Percentiles rank a stretch among this genome's conserved stretches.
Evolutionary conservation across 202 grass and related monocot genomes (phyloP).

Genomic region (Brachypodium distachyon): DNA sequence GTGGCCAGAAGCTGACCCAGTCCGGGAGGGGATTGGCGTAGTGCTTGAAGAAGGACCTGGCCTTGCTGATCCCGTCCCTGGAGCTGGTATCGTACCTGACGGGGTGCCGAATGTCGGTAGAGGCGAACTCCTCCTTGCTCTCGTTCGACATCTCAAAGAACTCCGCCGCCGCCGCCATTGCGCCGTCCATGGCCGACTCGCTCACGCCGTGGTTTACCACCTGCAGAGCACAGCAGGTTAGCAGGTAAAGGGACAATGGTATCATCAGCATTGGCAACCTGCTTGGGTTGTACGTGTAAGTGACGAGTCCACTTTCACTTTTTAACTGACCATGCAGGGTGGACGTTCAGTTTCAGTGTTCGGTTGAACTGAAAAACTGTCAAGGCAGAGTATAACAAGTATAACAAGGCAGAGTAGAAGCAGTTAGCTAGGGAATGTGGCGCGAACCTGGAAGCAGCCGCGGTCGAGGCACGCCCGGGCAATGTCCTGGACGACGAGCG

Average conservation of each 20-base stretch:
- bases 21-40: slow-evolving; percentile 53
- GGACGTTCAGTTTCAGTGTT: not conserved
- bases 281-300: not conserved
- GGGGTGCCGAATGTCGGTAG: slow-evolving; percentile 35
- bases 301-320: not conserved
- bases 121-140: slow-evolving; percentile 43
- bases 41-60: slow-evolving; percentile 71
- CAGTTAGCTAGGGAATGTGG: not conserved
- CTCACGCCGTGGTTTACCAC: slow-evolving; percentile 64
- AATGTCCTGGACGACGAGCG: slow-evolving; percentile 38
- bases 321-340: not conserved
- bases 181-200: slow-evolving; percentile 36
- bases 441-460: slow-evolving; percentile 60
- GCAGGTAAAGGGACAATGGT: too few relatives aligned
- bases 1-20: slow-evolving; percentile 58
- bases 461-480: slow-evolving; percentile 40
- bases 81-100: slow-evolving; percentile 43
- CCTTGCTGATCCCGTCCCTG: slow-evolving; percentile 30
- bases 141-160: slow-evolving; percentile 52
- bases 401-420: slow-evolving; percentile 15
- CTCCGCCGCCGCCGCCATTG: slow-evolving; percentile 37
- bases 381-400: not conserved
- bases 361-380: not conserved
- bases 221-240: slow-evolving; percentile 23
- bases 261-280: slow-evolving; percentile 2